Evolutionary conservation across 2,329 filamentous ascomycete genomes (phyloP).

Genomic region (Beauveria brongniartii): DNA sequence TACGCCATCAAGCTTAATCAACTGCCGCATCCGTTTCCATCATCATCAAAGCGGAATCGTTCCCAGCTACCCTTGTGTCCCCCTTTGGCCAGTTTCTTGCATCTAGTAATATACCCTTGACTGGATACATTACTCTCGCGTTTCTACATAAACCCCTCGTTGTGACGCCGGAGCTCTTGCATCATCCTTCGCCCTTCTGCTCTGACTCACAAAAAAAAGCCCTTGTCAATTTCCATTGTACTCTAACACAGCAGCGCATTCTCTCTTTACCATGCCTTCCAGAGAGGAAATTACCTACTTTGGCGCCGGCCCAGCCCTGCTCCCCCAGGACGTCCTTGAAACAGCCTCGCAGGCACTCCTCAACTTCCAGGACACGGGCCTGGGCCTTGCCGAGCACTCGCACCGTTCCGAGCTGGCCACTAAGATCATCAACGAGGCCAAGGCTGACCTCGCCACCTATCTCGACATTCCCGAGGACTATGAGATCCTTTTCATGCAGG

Average conservation of each 20-base stretch:
- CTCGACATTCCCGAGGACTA: conserved; percentile 82
- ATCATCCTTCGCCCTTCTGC: neutral
- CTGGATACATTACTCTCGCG: conserved; percentile 5
- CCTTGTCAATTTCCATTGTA: neutral
- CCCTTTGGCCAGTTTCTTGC: neutral
- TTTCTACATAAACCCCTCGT: conserved; percentile 10
- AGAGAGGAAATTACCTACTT: conserved; percentile 76
- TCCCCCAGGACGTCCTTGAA: conserved; percentile 76
- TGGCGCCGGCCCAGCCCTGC: conserved; percentile 79
- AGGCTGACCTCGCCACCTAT: conserved; percentile 62
- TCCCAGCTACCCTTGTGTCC: neutral
- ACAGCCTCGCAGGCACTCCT: conserved; percentile 67
- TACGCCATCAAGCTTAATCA: conserved; percentile 2
- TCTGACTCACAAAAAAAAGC: neutral
- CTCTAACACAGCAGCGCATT: conserved; percentile 1
- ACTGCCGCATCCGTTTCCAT: conserved; percentile 2
- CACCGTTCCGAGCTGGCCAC: conserved; percentile 76
- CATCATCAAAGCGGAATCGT: neutral
- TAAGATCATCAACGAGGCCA: conserved; percentile 70
- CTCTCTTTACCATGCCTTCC: conserved; percentile 48
- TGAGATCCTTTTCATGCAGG: conserved; percentile 82
- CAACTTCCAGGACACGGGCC: conserved; percentile 72
- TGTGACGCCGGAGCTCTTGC: conserved; percentile 4
- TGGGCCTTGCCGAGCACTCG: conserved; percentile 77
- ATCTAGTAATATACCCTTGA: conserved; percentile 13